Evolutionary conservation across 1,139 yeast genomes (phyloP).

Genomic region (Arxiozyma slooffiae): DNA sequence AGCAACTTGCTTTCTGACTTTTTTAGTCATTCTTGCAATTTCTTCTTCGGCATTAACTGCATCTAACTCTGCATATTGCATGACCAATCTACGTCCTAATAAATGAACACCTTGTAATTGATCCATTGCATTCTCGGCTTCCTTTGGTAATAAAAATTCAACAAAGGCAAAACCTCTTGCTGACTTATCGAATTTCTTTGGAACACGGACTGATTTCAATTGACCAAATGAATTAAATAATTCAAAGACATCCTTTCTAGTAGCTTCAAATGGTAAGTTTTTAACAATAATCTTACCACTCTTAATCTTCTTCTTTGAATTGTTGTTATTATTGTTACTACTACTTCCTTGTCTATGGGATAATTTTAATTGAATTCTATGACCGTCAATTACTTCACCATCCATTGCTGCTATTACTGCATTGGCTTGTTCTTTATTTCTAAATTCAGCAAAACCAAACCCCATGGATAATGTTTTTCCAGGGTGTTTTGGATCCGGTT

Average conservation of each 20-base stretch:
- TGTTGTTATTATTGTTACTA: conserved; percentile 17
- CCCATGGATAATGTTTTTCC: conserved; percentile 81
- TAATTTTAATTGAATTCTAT: conserved; percentile 75
- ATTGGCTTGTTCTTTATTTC: conserved; percentile 65
- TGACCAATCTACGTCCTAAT: conserved; percentile 88
- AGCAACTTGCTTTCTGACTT: conserved; percentile 73
- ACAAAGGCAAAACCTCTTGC: conserved; percentile 98
- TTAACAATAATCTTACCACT: conserved; percentile 79
- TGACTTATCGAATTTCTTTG: conserved; percentile 87
- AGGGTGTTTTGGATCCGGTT: conserved; percentile 72
- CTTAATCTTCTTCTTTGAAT: conserved; percentile 31
- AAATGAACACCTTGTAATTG: conserved; percentile 93
- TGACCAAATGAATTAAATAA: conserved; percentile 91
- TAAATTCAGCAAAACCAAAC: conserved; percentile 90
- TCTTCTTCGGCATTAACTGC: conserved; percentile 80
- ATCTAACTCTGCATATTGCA: conserved; percentile 84
- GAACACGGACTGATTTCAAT: conserved; percentile 88
- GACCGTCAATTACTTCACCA: conserved; percentile 78
- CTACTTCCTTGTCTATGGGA: conserved; percentile 58
- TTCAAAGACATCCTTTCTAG: conserved; percentile 83
- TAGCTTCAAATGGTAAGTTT: conserved; percentile 94
- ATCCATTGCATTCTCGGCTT: conserved; percentile 92
- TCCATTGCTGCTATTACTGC: conserved; percentile 67
- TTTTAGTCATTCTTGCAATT: conserved; percentile 79
- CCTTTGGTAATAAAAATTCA: conserved; percentile 78